Conservation (phyloP, 345 rosid species). For the Arabis hirsuta region DNA sequence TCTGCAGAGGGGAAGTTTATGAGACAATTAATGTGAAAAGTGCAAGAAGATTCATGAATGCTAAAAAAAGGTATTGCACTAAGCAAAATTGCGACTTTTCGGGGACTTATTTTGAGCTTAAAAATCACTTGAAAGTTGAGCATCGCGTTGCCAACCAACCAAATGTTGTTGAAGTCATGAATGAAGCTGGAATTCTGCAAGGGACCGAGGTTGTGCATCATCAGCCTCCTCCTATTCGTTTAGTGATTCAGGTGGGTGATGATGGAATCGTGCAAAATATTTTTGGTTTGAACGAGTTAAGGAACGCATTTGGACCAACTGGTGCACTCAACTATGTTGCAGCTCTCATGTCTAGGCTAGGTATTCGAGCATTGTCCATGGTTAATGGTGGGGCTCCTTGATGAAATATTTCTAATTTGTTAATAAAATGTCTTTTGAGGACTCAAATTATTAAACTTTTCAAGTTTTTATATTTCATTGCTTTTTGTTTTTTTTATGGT, state of each 20-base stretch:
- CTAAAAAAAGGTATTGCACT: conserved; percentile 69
- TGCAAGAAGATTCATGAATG: conserved; percentile 67
- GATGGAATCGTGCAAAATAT: not conserved
- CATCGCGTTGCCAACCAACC: conserved; percentile 69
- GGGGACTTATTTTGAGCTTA: conserved; percentile 70
- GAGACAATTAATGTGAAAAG: conserved; percentile 77
- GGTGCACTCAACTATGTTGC: not conserved
- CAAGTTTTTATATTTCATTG: conserved; percentile 2
- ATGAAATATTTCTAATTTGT: too few relatives aligned
- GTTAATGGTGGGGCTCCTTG: not conserved
- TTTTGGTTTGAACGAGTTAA: not conserved
- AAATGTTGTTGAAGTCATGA: conserved; percentile 46
- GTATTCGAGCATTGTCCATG: not conserved
- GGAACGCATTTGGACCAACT: not conserved
- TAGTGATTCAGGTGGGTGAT: not conserved
- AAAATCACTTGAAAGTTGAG: conserved; percentile 66
- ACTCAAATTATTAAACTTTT: not conserved
- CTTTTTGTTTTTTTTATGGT: not conserved
- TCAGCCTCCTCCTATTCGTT: not conserved
- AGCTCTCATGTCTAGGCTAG: not conserved
- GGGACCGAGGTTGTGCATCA: not conserved
- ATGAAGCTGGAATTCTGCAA: not conserved
- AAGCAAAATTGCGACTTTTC: conserved; percentile 68
- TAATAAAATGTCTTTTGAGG: not conserved
- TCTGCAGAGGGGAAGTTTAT: conserved; percentile 82